Evolutionary conservation across 2,329 filamentous ascomycete genomes (phyloP).

Genomic region (Ascocoryne sarcoides): DNA sequence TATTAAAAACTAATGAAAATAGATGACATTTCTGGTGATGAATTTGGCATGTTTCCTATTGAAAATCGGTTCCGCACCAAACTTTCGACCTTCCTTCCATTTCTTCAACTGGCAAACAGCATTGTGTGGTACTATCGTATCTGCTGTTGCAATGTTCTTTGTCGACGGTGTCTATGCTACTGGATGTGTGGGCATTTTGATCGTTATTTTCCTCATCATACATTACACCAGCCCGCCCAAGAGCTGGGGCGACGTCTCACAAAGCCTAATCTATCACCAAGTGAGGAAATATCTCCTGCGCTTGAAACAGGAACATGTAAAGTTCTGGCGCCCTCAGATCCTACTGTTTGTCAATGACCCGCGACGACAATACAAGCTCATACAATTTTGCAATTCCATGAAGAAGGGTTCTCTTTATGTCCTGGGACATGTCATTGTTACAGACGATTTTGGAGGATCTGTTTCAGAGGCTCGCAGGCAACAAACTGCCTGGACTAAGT

Average conservation of each 20-base stretch:
- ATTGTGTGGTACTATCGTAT: constrained; percentile 63
- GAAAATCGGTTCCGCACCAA: constrained; percentile 79
- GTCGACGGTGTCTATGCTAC: constrained; percentile 76
- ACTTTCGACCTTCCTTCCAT: constrained; percentile 80
- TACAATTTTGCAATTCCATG: constrained; percentile 84
- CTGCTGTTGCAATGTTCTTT: constrained; percentile 80
- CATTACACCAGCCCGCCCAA: constrained; percentile 82
- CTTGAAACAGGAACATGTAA: constrained; percentile 81
- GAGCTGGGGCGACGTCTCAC: constrained; percentile 82
- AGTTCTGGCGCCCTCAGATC: constrained; percentile 88
- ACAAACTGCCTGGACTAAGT: constrained; percentile 71
- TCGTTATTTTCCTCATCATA: constrained; percentile 74
- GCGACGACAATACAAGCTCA: constrained; percentile 70
- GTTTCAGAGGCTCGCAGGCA: constrained; percentile 75
- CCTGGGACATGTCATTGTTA: constrained; percentile 80
- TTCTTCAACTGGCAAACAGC: constrained; percentile 86
- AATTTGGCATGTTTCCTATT: constrained; percentile 81
- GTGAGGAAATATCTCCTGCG: constrained; percentile 80
- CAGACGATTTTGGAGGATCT: constrained; percentile 68
- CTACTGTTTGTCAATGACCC: constrained; percentile 77
- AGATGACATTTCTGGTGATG: constrained; percentile 85
- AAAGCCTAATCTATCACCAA: constrained; percentile 81
- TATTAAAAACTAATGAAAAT: constrained; percentile 12
- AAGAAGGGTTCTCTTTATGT: constrained; percentile 82
- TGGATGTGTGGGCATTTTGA: constrained; percentile 62